Conservation (phyloP, 2,329 filamentous ascomycete species). For the Knoxdaviesia capensis region DNA sequence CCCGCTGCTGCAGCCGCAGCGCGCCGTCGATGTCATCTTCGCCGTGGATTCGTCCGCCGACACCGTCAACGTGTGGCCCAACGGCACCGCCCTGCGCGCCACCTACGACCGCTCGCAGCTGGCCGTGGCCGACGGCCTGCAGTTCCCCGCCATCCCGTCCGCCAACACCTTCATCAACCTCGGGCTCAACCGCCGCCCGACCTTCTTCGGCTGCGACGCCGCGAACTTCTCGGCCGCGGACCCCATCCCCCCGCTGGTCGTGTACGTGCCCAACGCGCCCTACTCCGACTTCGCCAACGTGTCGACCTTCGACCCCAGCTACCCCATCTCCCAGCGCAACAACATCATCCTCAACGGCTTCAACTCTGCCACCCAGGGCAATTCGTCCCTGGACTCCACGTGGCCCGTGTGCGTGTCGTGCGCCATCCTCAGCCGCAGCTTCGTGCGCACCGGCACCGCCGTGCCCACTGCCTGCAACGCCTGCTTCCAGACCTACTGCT, state of each 20-base stretch:
- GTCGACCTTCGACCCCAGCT: slow-evolving; percentile 51
- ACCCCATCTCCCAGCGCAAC: slow-evolving; percentile 48
- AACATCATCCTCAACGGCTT: slow-evolving; percentile 74
- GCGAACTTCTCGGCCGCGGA: slow-evolving; percentile 25
- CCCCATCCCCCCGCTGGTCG: slow-evolving; percentile 45
- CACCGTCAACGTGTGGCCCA: slow-evolving; percentile 34
- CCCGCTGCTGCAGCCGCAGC: slow-evolving; percentile 29
- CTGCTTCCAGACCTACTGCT: slow-evolving; percentile 78
- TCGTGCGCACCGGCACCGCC: slow-evolving; percentile 46
- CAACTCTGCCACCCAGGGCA: slow-evolving; percentile 64
- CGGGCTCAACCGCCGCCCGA: slow-evolving; percentile 35
- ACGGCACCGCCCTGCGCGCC: slow-evolving; percentile 36
- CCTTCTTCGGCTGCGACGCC: slow-evolving; percentile 46
- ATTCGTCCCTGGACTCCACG: slow-evolving; percentile 37
- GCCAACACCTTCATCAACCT: slow-evolving; percentile 33
- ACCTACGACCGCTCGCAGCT: slow-evolving; percentile 32
- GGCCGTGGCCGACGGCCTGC: slow-evolving; percentile 27
- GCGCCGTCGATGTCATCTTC: slow-evolving; percentile 40
- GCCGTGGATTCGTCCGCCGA: slow-evolving; percentile 46
- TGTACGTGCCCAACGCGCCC: slow-evolving; percentile 76
- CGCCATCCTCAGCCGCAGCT: slow-evolving; percentile 60
- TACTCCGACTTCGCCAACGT: slow-evolving; percentile 62
- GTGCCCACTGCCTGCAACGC: slow-evolving; percentile 51
- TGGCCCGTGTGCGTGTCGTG: slow-evolving; percentile 82
- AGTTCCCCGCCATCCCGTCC: slow-evolving; percentile 38